phyloP scores from a whole-genome alignment of 345 rosid genomes.

The Nephelium lappaceum region DNA sequence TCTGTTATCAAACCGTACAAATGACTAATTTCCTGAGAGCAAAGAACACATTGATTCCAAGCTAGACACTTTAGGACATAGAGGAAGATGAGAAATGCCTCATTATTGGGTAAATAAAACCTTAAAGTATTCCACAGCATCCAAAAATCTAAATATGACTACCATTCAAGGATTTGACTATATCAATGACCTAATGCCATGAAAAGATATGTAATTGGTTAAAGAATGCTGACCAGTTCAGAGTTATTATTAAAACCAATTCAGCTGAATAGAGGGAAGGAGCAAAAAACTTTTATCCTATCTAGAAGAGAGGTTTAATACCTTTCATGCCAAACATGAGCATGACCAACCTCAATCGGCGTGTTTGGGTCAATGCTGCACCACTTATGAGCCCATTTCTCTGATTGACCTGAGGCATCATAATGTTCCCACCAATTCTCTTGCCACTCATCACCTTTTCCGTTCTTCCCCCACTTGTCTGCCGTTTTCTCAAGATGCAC shows the following conservation, averaged over 20 bases:
- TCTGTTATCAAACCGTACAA: background rate
- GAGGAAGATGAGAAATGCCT: background rate
- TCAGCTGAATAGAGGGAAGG: background rate
- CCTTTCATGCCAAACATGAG: slow-evolving; percentile 99
- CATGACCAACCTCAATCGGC: slow-evolving; percentile 82
- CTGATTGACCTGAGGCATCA: slow-evolving; percentile 76
- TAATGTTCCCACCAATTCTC: slow-evolving; percentile 97
- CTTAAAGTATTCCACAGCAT: background rate
- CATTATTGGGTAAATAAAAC: background rate
- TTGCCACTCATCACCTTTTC: slow-evolving; percentile 85
- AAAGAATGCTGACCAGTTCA: background rate
- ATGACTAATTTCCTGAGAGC: background rate
- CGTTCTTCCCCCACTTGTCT: slow-evolving; percentile 97
- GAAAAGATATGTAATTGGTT: background rate
- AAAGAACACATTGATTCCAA: background rate
- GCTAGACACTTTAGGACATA: background rate
- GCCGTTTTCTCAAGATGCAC: slow-evolving; percentile 90
- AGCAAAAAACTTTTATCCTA: slow-evolving; percentile 5
- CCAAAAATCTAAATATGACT: background rate
- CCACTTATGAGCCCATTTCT: slow-evolving; percentile 98
- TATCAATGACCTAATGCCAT: background rate
- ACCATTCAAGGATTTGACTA: background rate
- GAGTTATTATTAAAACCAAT: background rate
- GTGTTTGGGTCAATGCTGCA: slow-evolving; percentile 87
- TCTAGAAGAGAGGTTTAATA: slow-evolving; percentile 26